A percentile compares a stretch with the other conserved stretches of the same genome.
phyloP scores from a whole-genome alignment of 23 red algal genomes.

The Agarophyton chilense region DNA sequence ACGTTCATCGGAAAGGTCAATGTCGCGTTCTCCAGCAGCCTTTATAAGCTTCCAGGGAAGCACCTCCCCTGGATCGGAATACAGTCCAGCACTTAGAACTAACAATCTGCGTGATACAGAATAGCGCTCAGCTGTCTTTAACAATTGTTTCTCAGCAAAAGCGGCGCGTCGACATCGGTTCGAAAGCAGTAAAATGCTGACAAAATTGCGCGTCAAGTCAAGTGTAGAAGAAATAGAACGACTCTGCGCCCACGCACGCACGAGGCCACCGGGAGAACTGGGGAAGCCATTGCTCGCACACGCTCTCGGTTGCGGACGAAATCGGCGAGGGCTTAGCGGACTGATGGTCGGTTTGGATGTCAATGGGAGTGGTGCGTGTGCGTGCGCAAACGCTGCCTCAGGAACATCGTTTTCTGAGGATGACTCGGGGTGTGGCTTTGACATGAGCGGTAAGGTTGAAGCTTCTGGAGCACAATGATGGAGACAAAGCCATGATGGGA shows the following conservation, averaged over 20 bases:
- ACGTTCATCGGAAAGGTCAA: conserved; percentile 54
- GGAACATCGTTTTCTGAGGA: neutral
- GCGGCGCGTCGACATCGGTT: conserved; percentile 57
- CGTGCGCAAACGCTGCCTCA: conserved; percentile 14
- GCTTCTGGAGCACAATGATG: too few relatives aligned
- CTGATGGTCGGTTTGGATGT: neutral
- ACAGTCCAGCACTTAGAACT: conserved; percentile 45
- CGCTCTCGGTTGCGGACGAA: neutral
- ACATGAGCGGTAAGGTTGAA: neutral
- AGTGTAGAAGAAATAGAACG: conserved; percentile 51
- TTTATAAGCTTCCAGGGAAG: conserved; percentile 19
- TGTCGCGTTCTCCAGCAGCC: conserved; percentile 23
- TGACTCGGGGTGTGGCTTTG: neutral
- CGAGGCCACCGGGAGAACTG: conserved; percentile 39
- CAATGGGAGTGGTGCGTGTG: neutral
- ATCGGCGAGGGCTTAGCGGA: conserved; percentile 1
- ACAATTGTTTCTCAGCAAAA: conserved; percentile 50
- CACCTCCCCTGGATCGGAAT: conserved; percentile 49
- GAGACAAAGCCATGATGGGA: neutral
- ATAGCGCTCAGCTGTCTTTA: conserved; percentile 34
- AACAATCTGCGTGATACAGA: conserved; percentile 45
- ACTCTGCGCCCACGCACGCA: conserved; percentile 38
- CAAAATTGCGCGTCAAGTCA: conserved; percentile 20
- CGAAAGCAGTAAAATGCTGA: conserved; percentile 40
- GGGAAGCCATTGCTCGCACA: neutral